Base-by-base conservation (phyloP, 202 grass and related monocot species). In the Schoenoplectus tabernaemontani region DNA sequence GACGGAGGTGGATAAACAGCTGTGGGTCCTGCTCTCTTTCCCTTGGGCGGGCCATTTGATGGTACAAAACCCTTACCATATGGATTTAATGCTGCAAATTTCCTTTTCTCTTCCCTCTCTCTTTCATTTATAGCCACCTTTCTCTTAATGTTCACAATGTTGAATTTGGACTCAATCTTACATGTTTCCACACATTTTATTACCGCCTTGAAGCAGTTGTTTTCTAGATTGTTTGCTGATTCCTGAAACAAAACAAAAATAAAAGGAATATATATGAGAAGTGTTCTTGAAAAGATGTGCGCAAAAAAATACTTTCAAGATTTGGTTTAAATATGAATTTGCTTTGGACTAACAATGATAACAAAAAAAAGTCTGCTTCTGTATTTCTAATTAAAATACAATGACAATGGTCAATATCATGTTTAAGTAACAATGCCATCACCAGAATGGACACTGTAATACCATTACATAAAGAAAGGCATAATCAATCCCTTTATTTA, bases 141-240 rank as follows among this genome's bases (percentile, higher is more conserved):
- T 83, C 82, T 91, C 83, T 77, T 96, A 47, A 89, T 24, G 39
- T 19, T 65, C 0, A 86, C 81, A 8, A 68, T 69, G 38, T 28
- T 93, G 76, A 93, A 96, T 9, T 78, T 86, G 0, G 90, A 86
- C 37, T 84, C 65, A 10, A 96, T 78, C 9, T 91, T 86, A 83
- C 93, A 96, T 13, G 59, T 64, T 77, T 93, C 84, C 0, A 91
- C 88, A 36, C 93, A 96, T 78, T 81, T 91, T 81, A 96, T 91
- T 39, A 96, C 53, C 10, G 90, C 85, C 83, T 79, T 96, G 72
- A 85, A 85, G 64, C 73, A 90, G 48, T 77, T 87, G 68, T 78
- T 83, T 81, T 96, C 90, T 41, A 85, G 11, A 67, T 39, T 85
- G 53, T 50, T 90, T 47, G 93, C 57, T 2, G 88, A 90, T 74